Evolutionary conservation across 1,284 basidiomycete genomes (phyloP), one percentile per base, ranked within the genome.

Genomic region (Tremellales sp.): DNA sequence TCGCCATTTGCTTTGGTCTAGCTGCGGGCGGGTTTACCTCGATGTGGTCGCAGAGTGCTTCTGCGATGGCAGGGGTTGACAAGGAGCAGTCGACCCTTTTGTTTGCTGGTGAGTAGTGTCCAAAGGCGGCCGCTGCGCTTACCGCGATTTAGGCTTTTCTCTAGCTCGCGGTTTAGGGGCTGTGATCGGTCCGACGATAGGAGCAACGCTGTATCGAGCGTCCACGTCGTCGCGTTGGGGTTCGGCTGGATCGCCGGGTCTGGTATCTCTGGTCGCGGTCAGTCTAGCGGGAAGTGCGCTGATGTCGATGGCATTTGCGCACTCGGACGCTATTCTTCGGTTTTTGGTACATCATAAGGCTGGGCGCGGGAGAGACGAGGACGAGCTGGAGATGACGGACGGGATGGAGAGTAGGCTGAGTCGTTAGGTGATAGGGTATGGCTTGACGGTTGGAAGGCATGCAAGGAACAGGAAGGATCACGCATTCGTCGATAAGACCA

Each of bases 31-130:
- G 58, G 12, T 57, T 57, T 39, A 47, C 56, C 1, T 53, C 51
- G 5, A 60, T 60, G 58, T 57, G 55, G 55, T 53, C 48, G 4
- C 56, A 60, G 34, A 46, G 53, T 26, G 53, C 58, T 5, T 40
- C 49, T 31, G 36, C 21, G n/a, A 47, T 60, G 14, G 58, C 47
- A 27, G 58, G 58, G 13, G 42, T 45, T 5, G 56, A 56, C 34
- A 51, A 56, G 46, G 53, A 55, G 42, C 28, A 46, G 21, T 53
- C 57, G 40, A 57, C 46, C 12, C 27, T 59, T 27, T 40, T 59
- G n/a, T 48, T 51, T 9, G 44, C 54, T 14, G 54, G 57, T 59
- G 31, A 46, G 57, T 43, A 7, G n/a, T n/a, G n/a, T n/a, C n/a
- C 26, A 6, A 12, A n/a, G 22, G 10, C 12, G 34, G 12, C 19